Percentiles rank a stretch among this genome's conserved stretches.
These are phyloP conservation scores for Leccinum truebloodii DNA, from an alignment of 768 basidiomycete genomes.

Conservation along the genomic window DNA sequence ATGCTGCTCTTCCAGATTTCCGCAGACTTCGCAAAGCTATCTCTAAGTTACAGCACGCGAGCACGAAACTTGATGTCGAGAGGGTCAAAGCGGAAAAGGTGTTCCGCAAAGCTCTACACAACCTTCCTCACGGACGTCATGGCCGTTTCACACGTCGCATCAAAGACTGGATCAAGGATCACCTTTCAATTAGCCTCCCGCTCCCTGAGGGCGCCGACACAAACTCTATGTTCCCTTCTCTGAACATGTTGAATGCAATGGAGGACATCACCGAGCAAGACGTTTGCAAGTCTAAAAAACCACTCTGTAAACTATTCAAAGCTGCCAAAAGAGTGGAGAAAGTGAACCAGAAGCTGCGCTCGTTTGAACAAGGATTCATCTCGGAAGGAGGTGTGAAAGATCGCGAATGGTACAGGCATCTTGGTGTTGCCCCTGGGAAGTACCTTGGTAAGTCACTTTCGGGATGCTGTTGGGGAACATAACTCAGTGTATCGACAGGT, in stretches of 20 bases:
- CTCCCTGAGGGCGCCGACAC: not conserved
- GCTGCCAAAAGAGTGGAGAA: constrained; percentile 58
- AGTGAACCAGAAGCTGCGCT: constrained; percentile 65
- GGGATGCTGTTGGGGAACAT: not conserved
- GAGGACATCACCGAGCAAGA: constrained; percentile 6
- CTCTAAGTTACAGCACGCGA: constrained; percentile 47
- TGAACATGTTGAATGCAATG: constrained; percentile 2
- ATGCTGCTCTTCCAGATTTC: constrained; percentile 34
- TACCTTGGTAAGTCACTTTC: constrained; percentile 59
- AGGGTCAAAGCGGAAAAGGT: constrained; percentile 54
- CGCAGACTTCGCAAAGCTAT: constrained; percentile 48
- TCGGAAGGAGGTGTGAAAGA: constrained; percentile 74
- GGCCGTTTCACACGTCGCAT: constrained; percentile 5
- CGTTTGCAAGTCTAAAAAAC: constrained; percentile 25
- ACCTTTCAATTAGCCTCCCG: constrained; percentile 3
- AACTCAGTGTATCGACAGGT: constrained; percentile 39
- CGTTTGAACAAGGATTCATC: constrained; percentile 82
- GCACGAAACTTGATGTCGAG: constrained; percentile 57
- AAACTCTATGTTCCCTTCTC: constrained; percentile 4
- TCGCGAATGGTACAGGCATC: constrained; percentile 84
- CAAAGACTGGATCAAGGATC: constrained; percentile 32
- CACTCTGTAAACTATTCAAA: constrained; percentile 48
- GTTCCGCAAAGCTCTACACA: constrained; percentile 48
- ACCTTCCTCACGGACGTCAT: constrained; percentile 3
- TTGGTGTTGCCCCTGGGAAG: constrained; percentile 86